Conservation (phyloP, 805 yeast genomes). For the Saturnispora halmiae region DNA sequence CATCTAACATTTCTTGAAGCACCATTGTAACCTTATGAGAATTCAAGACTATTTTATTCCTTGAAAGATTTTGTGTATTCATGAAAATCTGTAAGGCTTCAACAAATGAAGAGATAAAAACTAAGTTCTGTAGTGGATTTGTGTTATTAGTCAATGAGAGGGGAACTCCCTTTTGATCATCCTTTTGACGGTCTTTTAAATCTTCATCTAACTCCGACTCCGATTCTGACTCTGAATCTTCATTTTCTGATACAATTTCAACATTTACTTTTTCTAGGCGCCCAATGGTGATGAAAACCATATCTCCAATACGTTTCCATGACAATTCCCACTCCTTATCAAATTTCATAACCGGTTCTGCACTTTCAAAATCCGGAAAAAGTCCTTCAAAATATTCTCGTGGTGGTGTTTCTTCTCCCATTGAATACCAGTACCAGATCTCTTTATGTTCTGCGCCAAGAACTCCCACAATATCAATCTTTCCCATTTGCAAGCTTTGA, state of each 20-base stretch:
- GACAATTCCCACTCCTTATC: slow-evolving; percentile 26
- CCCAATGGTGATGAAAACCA: slow-evolving; percentile 18
- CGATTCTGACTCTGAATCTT: slow-evolving; percentile 14
- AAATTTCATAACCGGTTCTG: slow-evolving; percentile 23
- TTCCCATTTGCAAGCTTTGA: background rate
- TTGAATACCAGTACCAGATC: slow-evolving; percentile 5
- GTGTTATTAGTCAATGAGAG: slow-evolving; percentile 1
- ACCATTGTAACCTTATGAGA: slow-evolving; percentile 62
- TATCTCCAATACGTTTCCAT: slow-evolving; percentile 22
- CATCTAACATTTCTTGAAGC: slow-evolving; percentile 70
- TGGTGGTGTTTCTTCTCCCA: slow-evolving; percentile 18
- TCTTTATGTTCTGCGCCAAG: background rate
- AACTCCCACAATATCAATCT: slow-evolving; percentile 1
- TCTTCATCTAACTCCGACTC: slow-evolving; percentile 4
- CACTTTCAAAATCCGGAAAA: slow-evolving; percentile 13
- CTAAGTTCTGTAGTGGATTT: slow-evolving; percentile 38
- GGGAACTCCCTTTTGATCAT: background rate
- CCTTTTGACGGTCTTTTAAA: background rate
- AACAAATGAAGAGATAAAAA: slow-evolving; percentile 34
- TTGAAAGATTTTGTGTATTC: slow-evolving; percentile 39
- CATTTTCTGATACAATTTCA: slow-evolving; percentile 27
- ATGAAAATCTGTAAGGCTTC: slow-evolving; percentile 35
- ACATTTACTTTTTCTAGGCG: slow-evolving; percentile 12
- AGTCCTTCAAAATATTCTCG: slow-evolving; percentile 21
- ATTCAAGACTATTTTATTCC: slow-evolving; percentile 55